phyloP scores from a whole-genome alignment of 1,284 basidiomycete genomes.

The Papiliotrema laurentii region DNA sequence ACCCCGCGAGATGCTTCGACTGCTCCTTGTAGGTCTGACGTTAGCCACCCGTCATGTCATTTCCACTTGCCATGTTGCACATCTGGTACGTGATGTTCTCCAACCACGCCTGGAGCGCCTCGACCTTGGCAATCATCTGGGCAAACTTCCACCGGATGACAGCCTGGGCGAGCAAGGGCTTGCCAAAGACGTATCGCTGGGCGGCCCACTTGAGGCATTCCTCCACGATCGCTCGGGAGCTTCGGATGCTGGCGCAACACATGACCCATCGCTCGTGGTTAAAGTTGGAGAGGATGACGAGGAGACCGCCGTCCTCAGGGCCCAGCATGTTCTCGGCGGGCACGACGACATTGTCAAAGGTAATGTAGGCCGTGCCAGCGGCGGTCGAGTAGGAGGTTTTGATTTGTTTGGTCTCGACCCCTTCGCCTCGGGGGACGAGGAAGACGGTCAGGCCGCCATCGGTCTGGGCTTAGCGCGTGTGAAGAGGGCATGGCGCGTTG shows the following conservation, averaged over 20 bases:
- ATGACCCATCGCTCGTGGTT: constrained; percentile 43
- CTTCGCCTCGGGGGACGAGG: constrained; percentile 68
- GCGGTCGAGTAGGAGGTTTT: constrained; percentile 78
- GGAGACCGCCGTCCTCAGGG: constrained; percentile 72
- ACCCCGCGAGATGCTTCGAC: constrained; percentile 48
- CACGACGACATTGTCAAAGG: constrained; percentile 80
- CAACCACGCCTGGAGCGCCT: constrained; percentile 80
- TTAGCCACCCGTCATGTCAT: constrained; percentile 10
- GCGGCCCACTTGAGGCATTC: constrained; percentile 58
- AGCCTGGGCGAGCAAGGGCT: constrained; percentile 73
- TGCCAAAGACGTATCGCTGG: constrained; percentile 80
- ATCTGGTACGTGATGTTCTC: constrained; percentile 88
- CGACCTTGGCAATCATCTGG: constrained; percentile 74
- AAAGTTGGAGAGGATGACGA: constrained; percentile 60
- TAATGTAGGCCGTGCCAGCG: constrained; percentile 76
- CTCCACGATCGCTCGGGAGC: constrained; percentile 41
- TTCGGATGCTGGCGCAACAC: constrained; percentile 37
- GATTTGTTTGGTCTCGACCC: constrained; percentile 78
- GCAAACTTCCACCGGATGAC: constrained; percentile 82
- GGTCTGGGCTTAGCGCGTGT: constrained; percentile 24
- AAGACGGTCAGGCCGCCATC: constrained; percentile 81
- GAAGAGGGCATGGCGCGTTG: background rate
- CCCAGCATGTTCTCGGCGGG: constrained; percentile 83
- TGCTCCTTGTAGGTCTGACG: constrained; percentile 65
- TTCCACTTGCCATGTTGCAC: constrained; percentile 61